phyloP scores from a whole-genome alignment of 1,139 yeast genomes.

The Kodamaea anthophila region DNA sequence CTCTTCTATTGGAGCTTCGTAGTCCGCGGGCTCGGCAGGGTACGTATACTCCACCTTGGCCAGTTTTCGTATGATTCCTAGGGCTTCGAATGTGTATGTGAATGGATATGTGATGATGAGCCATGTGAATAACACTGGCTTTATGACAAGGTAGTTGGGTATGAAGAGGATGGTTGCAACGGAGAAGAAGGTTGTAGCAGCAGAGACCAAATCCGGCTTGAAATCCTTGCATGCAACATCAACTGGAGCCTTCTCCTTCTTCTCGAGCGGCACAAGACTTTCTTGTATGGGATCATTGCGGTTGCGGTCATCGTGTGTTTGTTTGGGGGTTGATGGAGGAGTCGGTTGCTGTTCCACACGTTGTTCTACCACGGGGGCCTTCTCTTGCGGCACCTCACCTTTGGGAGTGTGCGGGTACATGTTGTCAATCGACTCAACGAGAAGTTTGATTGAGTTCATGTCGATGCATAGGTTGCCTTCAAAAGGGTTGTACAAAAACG shows the following conservation, averaged over 20 bases:
- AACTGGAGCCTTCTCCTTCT: too few relatives aligned
- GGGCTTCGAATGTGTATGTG: constrained; percentile 26
- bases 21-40: constrained; percentile 6
- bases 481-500: constrained; percentile 8
- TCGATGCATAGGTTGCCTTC: constrained; percentile 3
- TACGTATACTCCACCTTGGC: constrained; percentile 5
- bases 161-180: constrained; percentile 23
- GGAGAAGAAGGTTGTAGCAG: too few relatives aligned
- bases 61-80: constrained; percentile 9
- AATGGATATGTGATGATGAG: constrained; percentile 45
- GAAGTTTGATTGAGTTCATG: constrained; percentile 36
- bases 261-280: too few relatives aligned
- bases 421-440: constrained; percentile 33
- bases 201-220: too few relatives aligned
- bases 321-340: constrained; percentile 3
- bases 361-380: background rate
- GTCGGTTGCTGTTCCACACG: constrained; percentile 1
- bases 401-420: constrained; percentile 17
- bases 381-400: constrained; percentile 1
- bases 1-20: constrained; percentile 5
- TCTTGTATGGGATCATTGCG: background rate
- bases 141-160: constrained; percentile 36
- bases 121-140: constrained; percentile 42
- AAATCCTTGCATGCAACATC: too few relatives aligned
- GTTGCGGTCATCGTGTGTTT: constrained; percentile 2